Percentiles rank a stretch among this genome's conserved stretches.
These are phyloP conservation scores for Bretschneidera sinensis DNA, from an alignment of 345 rosid species.

Conservation along the genomic window DNA sequence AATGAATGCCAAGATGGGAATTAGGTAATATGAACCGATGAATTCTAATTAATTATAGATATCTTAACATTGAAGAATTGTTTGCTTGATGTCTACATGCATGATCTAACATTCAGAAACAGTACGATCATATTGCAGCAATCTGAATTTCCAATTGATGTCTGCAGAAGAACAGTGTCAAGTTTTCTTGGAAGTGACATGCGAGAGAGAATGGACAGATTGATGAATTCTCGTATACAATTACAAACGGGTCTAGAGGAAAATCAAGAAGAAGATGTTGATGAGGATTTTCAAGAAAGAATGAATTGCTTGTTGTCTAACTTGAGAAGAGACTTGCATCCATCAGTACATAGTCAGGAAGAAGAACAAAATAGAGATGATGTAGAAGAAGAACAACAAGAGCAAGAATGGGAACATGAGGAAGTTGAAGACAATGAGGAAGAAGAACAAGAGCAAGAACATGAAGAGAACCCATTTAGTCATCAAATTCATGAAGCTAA, in stretches of 20 bases:
- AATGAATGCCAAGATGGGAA: too few relatives aligned
- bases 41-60: too few relatives aligned
- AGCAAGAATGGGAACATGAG: too few relatives aligned
- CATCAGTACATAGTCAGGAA: constrained; percentile 4
- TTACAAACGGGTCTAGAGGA: constrained; percentile 26
- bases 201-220: constrained; percentile 58
- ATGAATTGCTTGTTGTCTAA: constrained; percentile 25
- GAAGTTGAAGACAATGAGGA: too few relatives aligned
- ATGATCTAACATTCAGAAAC: not conserved
- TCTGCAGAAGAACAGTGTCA: constrained; percentile 70
- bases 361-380: too few relatives aligned
- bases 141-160: constrained; percentile 9
- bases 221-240: constrained; percentile 49
- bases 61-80: too few relatives aligned
- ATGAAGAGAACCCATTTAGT: constrained; percentile 21
- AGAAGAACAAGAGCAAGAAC: constrained; percentile 26
- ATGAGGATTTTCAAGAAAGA: constrained; percentile 25
- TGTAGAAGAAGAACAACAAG: too few relatives aligned
- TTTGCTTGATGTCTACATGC: too few relatives aligned
- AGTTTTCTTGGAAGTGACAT: constrained; percentile 60
- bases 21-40: too few relatives aligned
- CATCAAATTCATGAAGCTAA: constrained; percentile 32
- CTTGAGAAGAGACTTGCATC: constrained; percentile 19
- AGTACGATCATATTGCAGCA: not conserved
- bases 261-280: constrained; percentile 26